Conservation (phyloP, 2,329 filamentous ascomycete genomes). For the Trichoderma sp. region DNA sequence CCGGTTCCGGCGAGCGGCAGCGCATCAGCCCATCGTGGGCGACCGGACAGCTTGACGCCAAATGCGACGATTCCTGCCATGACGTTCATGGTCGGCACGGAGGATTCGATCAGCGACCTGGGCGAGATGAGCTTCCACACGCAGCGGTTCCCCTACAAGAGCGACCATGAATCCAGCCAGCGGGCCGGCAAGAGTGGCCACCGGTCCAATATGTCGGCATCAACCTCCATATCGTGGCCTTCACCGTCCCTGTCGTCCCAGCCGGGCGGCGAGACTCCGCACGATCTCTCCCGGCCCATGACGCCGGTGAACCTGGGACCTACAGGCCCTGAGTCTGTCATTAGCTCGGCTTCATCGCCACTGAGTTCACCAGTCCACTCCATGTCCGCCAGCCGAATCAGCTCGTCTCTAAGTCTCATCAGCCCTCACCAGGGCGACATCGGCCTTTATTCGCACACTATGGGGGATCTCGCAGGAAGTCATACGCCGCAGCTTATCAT, state of each 20-base stretch:
- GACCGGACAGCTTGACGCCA: constrained; percentile 29
- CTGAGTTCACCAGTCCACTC: constrained; percentile 56
- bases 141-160: constrained; percentile 15
- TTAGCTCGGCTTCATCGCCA: constrained; percentile 57
- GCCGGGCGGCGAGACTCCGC: constrained; percentile 28
- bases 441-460: constrained; percentile 22
- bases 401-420: constrained; percentile 34
- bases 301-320: constrained; percentile 37
- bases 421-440: constrained; percentile 32
- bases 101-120: constrained; percentile 39
- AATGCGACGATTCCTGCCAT: constrained; percentile 35
- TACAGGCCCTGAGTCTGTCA: constrained; percentile 39
- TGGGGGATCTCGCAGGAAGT: neutral
- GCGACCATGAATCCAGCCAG: neutral
- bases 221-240: constrained; percentile 27
- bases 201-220: constrained; percentile 24
- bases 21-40: constrained; percentile 23
- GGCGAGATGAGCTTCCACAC: constrained; percentile 29
- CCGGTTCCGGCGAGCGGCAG: constrained; percentile 29
- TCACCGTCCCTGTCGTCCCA: constrained; percentile 26
- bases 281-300: constrained; percentile 35
- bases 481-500: constrained; percentile 84
- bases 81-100: constrained; percentile 44
- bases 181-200: constrained; percentile 17
- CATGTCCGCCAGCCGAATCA: constrained; percentile 38